phyloP scores from a whole-genome alignment of 164 flowering plant genomes.

The Warburgia ugandensis region DNA sequence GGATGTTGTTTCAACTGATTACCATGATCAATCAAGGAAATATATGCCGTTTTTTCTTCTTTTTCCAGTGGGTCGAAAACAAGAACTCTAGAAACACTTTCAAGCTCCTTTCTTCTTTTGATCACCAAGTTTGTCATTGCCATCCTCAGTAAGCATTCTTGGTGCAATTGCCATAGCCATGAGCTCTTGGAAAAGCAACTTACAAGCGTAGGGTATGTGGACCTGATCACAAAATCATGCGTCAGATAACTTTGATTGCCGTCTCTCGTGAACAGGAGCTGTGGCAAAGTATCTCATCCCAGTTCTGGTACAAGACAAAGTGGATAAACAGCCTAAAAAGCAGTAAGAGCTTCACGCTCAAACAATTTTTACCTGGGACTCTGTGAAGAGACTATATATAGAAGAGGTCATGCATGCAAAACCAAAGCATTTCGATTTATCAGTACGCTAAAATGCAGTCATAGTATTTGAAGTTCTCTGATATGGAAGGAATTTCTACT shows the following conservation, averaged over 20 bases:
- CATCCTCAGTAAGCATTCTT: slow-evolving; percentile 74
- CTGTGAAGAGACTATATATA: slow-evolving; percentile 11
- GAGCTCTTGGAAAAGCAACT: slow-evolving; percentile 89
- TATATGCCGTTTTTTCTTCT: too few relatives aligned
- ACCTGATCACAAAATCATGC: slow-evolving; percentile 34
- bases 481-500: too few relatives aligned
- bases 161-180: slow-evolving; percentile 99
- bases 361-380: slow-evolving; percentile 77
- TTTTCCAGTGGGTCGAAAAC: too few relatives aligned
- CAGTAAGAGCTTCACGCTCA: slow-evolving; percentile 36
- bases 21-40: too few relatives aligned
- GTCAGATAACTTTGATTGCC: neutral
- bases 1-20: too few relatives aligned
- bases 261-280: neutral
- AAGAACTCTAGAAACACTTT: too few relatives aligned
- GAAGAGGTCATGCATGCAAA: too few relatives aligned
- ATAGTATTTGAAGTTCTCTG: too few relatives aligned
- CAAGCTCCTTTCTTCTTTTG: slow-evolving; percentile 53
- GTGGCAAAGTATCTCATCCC: neutral
- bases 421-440: too few relatives aligned
- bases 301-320: neutral
- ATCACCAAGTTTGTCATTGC: slow-evolving; percentile 41
- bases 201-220: slow-evolving; percentile 89
- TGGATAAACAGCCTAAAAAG: neutral
- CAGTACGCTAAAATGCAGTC: too few relatives aligned